Evolutionary conservation across 805 yeast species (phyloP).

Genomic region (Schwanniomyces polymorphus): DNA sequence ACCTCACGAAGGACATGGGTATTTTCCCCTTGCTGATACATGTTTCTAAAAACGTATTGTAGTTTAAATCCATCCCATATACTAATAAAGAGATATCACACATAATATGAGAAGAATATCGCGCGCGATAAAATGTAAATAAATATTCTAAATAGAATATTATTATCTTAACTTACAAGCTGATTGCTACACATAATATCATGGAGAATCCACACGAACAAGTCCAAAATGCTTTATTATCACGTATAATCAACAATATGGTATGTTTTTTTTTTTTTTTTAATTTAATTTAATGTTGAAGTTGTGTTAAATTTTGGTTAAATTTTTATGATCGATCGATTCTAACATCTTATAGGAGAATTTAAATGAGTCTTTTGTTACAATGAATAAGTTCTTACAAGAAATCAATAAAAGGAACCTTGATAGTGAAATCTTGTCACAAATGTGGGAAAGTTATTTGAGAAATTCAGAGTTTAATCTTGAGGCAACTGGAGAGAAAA

Average conservation of each 20-base stretch:
- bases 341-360: slow-evolving; percentile 46
- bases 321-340: not conserved
- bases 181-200: not conserved
- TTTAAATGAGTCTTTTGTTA: slow-evolving; percentile 67
- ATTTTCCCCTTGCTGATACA: slow-evolving; percentile 5
- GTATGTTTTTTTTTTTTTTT: slow-evolving; percentile 42
- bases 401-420: slow-evolving; percentile 65
- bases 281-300: not conserved
- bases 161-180: not conserved
- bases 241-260: slow-evolving; percentile 74
- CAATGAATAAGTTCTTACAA: slow-evolving; percentile 60
- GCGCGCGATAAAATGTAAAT: not conserved
- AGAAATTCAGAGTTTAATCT: slow-evolving; percentile 70
- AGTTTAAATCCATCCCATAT: not conserved
- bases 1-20: slow-evolving; percentile 4
- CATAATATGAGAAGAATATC: not conserved
- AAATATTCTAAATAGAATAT: not conserved
- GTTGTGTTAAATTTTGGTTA: not conserved
- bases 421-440: slow-evolving; percentile 68
- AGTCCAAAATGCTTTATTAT: slow-evolving; percentile 70
- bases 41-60: not conserved
- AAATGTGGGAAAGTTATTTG: slow-evolving; percentile 77
- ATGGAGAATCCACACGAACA: slow-evolving; percentile 90
- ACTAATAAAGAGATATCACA: not conserved
- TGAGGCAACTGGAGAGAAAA: slow-evolving; percentile 61